Percentiles rank a stretch among this genome's conserved stretches.
phyloP scores from a whole-genome alignment of 2,329 filamentous ascomycete genomes.

The Colletotrichum sublineola region DNA sequence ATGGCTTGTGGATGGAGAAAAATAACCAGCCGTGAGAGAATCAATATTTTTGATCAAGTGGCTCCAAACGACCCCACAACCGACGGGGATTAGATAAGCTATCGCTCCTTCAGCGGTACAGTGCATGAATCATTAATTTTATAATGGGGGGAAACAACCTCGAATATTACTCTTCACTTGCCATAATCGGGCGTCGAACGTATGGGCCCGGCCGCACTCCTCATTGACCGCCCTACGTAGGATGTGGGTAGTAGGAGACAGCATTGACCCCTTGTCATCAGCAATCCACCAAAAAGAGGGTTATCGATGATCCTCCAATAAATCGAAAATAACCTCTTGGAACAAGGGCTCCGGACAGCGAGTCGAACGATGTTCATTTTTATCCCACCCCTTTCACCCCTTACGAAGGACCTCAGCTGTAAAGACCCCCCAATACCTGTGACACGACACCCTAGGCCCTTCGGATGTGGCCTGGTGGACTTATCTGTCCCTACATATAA shows the following conservation, averaged over 20 bases:
- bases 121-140: constrained; percentile 40
- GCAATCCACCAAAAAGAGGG: constrained; percentile 33
- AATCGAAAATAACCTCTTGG: constrained; percentile 39
- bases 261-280: constrained; percentile 30
- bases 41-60: constrained; percentile 40
- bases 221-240: not conserved
- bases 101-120: not conserved
- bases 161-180: constrained; percentile 37
- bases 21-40: constrained; percentile 31
- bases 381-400: constrained; percentile 10
- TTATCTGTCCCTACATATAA: constrained; percentile 13
- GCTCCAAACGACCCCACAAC: constrained; percentile 17
- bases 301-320: constrained; percentile 40
- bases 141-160: constrained; percentile 19
- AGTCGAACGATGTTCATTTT: constrained; percentile 34
- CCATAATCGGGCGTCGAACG: constrained; percentile 22
- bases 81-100: constrained; percentile 41
- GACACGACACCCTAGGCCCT: constrained; percentile 1
- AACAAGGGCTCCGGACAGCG: constrained; percentile 12
- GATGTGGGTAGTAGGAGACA: not conserved
- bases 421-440: not conserved
- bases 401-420: constrained; percentile 1
- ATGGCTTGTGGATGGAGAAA: constrained; percentile 39
- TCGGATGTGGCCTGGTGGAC: constrained; percentile 13
- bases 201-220: not conserved